Conservation (phyloP, 345 rosid species). For the Euphorbia pulcherrima region DNA sequence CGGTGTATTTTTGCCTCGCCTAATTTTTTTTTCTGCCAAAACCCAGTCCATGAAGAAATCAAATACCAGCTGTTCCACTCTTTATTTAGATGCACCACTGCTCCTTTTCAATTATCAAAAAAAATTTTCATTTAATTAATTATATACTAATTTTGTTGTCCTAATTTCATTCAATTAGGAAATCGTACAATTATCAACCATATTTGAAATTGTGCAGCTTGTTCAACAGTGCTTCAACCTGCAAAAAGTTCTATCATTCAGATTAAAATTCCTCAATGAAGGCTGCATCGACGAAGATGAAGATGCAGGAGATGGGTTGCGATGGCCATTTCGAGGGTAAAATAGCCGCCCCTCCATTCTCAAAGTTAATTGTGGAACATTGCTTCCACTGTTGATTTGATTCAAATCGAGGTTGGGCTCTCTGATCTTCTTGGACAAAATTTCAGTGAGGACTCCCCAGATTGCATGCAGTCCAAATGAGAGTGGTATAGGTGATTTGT, state of each 20-base stretch:
- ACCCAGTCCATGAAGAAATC: no score
- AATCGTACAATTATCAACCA: no score
- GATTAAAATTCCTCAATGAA: slow-evolving; percentile 65
- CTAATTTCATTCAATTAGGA: no score
- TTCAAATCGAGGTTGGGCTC: slow-evolving; percentile 77
- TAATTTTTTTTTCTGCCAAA: no score
- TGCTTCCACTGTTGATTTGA: slow-evolving; percentile 58
- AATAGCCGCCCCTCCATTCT: slow-evolving; percentile 50
- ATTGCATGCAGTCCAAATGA: slow-evolving; percentile 47
- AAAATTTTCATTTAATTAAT: no score
- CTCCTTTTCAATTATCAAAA: no score
- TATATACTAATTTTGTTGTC: no score
- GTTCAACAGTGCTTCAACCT: no score
- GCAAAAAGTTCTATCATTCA: slow-evolving; percentile 77
- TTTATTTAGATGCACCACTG: no score
- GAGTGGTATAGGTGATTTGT: slow-evolving; percentile 44
- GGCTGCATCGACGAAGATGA: slow-evolving; percentile 73
- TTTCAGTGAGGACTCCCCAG: slow-evolving; percentile 63
- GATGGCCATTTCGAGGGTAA: slow-evolving; percentile 51
- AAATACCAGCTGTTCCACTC: no score
- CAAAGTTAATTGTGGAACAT: slow-evolving; percentile 40
- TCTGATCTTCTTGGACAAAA: slow-evolving; percentile 51
- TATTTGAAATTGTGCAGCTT: no score
- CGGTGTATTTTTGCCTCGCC: no score
- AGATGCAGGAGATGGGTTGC: slow-evolving; percentile 70